Percentiles rank a stretch among this genome's conserved stretches.
Evolutionary conservation across 1,284 basidiomycete species (phyloP).

Genomic region (Pseudozyma tsukubaensis): DNA sequence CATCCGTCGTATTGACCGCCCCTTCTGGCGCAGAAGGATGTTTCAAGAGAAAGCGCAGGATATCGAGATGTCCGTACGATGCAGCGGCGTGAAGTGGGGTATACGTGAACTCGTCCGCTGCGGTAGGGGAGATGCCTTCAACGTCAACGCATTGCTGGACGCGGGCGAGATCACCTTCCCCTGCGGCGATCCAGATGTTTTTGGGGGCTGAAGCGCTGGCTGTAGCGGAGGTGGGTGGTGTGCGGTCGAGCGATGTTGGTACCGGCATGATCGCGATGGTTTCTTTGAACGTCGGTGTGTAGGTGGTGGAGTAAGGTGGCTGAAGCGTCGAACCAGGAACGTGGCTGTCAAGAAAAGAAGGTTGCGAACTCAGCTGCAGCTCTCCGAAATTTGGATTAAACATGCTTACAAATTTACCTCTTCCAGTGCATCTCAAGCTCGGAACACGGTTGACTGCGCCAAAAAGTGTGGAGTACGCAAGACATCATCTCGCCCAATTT

Average conservation of each 20-base stretch:
- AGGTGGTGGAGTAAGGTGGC: background rate
- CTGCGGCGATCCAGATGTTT: slow-evolving; percentile 67
- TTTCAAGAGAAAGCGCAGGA: slow-evolving; percentile 58
- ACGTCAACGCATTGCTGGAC: slow-evolving; percentile 59
- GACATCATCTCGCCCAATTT: slow-evolving; percentile 13
- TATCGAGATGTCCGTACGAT: slow-evolving; percentile 60
- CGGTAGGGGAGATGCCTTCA: slow-evolving; percentile 53
- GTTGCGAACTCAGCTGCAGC: slow-evolving; percentile 14
- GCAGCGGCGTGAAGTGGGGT: slow-evolving; percentile 67
- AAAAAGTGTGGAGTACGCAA: slow-evolving; percentile 14
- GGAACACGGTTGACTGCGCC: slow-evolving; percentile 2
- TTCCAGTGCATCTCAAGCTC: background rate
- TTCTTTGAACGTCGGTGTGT: background rate
- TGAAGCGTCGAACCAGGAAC: background rate
- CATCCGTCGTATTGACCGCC: slow-evolving; percentile 57
- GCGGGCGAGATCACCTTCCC: slow-evolving; percentile 62
- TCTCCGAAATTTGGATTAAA: slow-evolving; percentile 28
- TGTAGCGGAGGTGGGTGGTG: slow-evolving; percentile 2
- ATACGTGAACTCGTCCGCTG: slow-evolving; percentile 59
- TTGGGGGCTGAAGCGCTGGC: slow-evolving; percentile 19
- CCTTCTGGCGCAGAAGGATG: slow-evolving; percentile 43
- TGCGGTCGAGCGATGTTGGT: slow-evolving; percentile 25
- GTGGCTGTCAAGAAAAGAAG: slow-evolving; percentile 2
- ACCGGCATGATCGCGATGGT: slow-evolving; percentile 30
- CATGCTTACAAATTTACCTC: slow-evolving; percentile 1